Conservation (phyloP, 2,329 filamentous ascomycete species). For the Alternaria rosae region DNA sequence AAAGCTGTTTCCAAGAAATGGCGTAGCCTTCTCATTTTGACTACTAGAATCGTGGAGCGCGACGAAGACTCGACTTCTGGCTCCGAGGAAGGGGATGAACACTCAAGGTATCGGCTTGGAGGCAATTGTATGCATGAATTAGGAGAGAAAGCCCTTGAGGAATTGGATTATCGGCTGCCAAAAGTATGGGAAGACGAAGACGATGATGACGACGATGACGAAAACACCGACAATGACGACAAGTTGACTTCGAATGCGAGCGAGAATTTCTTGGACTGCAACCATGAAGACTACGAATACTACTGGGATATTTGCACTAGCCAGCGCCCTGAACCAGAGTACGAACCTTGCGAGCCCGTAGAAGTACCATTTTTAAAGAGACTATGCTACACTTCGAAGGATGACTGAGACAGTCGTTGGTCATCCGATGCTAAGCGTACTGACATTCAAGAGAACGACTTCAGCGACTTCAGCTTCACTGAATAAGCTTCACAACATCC, state of each 20-base stretch:
- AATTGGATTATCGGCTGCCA: neutral
- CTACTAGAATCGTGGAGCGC: no score
- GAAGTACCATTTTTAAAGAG: rapidly evolving
- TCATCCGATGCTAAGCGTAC: neutral
- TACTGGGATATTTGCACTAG: neutral
- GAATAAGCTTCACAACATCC: neutral
- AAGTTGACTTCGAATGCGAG: no score
- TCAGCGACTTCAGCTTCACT: neutral
- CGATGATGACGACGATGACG: neutral
- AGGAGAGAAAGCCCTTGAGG: neutral
- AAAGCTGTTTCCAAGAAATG: neutral
- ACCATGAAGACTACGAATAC: neutral
- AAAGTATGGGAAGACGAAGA: neutral
- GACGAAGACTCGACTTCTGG: no score
- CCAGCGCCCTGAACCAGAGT: neutral
- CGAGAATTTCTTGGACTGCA: no score
- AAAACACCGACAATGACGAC: no score
- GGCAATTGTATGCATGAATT: neutral
- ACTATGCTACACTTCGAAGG: neutral
- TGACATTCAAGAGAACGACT: neutral
- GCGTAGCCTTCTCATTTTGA: neutral
- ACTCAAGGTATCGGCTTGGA: neutral
- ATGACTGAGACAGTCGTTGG: rapidly evolving
- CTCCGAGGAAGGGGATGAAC: no score
- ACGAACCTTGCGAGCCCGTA: neutral